These are phyloP conservation scores for Yarrowia hollandica DNA, from an alignment of 805 yeast genomes.

Conservation along the genomic window DNA sequence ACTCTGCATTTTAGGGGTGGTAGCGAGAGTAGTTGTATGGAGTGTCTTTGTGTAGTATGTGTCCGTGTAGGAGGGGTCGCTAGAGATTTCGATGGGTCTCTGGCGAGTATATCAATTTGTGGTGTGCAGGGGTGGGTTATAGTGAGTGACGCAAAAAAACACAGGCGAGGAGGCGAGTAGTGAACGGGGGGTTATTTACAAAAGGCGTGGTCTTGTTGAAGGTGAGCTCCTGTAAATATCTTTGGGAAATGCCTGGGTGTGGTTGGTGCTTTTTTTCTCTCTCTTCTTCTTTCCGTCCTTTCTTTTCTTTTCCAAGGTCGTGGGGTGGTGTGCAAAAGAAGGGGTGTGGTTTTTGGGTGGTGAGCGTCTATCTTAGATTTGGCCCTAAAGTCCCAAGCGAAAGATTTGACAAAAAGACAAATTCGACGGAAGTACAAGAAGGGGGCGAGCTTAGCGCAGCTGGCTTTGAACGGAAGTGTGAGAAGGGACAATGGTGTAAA, in stretches of 20 bases:
- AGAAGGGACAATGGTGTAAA: neutral
- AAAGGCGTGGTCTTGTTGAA: too few relatives aligned
- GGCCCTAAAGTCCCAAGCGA: constrained; percentile 23
- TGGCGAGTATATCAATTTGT: neutral
- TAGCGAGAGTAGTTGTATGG: neutral
- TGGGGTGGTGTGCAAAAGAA: constrained; percentile 23
- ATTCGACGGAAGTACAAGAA: neutral
- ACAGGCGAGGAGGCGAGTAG: neutral
- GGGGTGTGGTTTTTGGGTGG: constrained; percentile 23
- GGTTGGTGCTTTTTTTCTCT: neutral
- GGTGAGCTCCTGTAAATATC: too few relatives aligned
- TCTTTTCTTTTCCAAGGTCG: neutral
- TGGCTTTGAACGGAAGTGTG: neutral
- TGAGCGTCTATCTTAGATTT: constrained; percentile 24
- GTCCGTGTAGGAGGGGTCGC: neutral
- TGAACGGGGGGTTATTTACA: neutral
- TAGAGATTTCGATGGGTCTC: neutral
- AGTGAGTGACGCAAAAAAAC: constrained; percentile 1
- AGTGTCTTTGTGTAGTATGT: neutral
- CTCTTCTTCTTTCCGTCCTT: too few relatives aligned
- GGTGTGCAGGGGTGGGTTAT: neutral
- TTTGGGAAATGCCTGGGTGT: too few relatives aligned
- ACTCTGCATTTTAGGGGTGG: constrained; percentile 58
- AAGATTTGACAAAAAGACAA: constrained; percentile 18
- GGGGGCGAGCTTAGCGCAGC: neutral